These are phyloP conservation scores for Yarrowia yakushimensis DNA, from an alignment of 805 yeast genomes.

Conservation along the genomic window DNA sequence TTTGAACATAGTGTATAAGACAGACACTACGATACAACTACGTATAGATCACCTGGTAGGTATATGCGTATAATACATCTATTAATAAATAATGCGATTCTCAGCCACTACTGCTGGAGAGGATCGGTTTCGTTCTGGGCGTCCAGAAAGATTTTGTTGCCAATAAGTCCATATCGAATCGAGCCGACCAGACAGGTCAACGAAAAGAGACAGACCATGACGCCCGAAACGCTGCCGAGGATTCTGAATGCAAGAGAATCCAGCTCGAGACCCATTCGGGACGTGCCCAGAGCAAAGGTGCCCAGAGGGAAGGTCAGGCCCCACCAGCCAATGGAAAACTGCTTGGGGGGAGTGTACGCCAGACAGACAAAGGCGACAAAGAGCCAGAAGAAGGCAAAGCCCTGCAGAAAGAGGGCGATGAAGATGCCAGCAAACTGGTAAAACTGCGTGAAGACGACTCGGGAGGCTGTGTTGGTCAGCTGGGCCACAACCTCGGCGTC, in stretches of 20 bases:
- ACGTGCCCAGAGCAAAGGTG: slow-evolving; percentile 63
- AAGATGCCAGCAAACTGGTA: slow-evolving; percentile 39
- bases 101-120: not conserved
- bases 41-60: no score
- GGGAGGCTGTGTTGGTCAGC: not conserved
- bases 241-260: slow-evolving; percentile 58
- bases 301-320: slow-evolving; percentile 89
- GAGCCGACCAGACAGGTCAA: slow-evolving; percentile 44
- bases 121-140: slow-evolving; percentile 29
- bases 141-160: slow-evolving; percentile 21
- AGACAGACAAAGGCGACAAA: slow-evolving; percentile 43
- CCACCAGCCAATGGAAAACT: slow-evolving; percentile 64
- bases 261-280: slow-evolving; percentile 48
- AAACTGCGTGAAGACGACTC: slow-evolving; percentile 6
- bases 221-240: slow-evolving; percentile 59
- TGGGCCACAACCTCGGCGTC: slow-evolving; percentile 33
- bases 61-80: no score
- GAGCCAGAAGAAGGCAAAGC: slow-evolving; percentile 60
- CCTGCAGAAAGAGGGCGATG: slow-evolving; percentile 45
- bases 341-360: slow-evolving; percentile 37
- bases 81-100: slow-evolving; percentile 3
- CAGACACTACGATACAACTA: no score
- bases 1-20: no score
- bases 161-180: slow-evolving; percentile 26
- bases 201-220: slow-evolving; percentile 44